Evolutionary conservation across 805 yeast genomes (phyloP).

Genomic region (Spathaspora hagerdaliae): DNA sequence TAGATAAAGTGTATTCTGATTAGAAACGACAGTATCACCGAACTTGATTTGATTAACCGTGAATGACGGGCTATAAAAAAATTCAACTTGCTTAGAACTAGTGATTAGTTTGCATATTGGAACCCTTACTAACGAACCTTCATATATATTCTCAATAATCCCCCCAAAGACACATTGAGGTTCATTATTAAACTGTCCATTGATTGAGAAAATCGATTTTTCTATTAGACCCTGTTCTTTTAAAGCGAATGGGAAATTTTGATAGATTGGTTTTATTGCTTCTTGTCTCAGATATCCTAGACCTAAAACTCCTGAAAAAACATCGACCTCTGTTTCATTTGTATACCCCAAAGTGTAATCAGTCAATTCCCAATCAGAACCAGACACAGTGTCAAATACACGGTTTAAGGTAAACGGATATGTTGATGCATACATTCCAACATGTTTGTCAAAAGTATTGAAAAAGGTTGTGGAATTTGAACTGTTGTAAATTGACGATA

Average conservation of each 20-base stretch:
- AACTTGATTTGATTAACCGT: slow-evolving; percentile 10
- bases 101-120: slow-evolving; percentile 12
- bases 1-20: slow-evolving; percentile 11
- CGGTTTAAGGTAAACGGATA: neutral
- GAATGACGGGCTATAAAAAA: slow-evolving; percentile 9
- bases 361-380: neutral
- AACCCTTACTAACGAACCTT: slow-evolving; percentile 12
- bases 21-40: slow-evolving; percentile 7
- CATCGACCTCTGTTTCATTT: neutral
- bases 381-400: neutral
- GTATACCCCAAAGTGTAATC: neutral
- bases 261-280: slow-evolving; percentile 8
- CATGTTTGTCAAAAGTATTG: slow-evolving; percentile 1
- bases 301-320: slow-evolving; percentile 12
- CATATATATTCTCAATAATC: slow-evolving; percentile 16
- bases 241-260: slow-evolving; percentile 12
- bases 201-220: slow-evolving; percentile 10
- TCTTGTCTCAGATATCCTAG: slow-evolving; percentile 11
- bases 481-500: neutral
- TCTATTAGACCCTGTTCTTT: slow-evolving; percentile 9
- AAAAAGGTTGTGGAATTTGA: slow-evolving; percentile 7
- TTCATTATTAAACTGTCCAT: slow-evolving; percentile 4
- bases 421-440: neutral
- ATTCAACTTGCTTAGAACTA: slow-evolving; percentile 3
- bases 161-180: slow-evolving; percentile 19